phyloP scores from a whole-genome alignment of 2,329 filamentous ascomycete genomes.

The Ophiostoma australiae region DNA sequence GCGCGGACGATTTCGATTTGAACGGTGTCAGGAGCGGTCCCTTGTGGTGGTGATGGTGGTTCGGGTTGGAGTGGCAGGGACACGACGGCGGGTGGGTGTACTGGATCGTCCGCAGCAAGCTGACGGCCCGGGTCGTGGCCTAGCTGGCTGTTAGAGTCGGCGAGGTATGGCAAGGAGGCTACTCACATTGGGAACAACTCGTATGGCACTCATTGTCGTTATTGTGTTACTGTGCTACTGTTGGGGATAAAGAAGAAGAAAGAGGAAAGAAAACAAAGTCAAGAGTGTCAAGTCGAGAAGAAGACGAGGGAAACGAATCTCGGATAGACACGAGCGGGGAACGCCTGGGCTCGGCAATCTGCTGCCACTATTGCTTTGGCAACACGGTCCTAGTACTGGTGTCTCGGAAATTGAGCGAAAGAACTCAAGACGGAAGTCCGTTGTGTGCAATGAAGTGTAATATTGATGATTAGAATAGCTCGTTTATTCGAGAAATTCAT shows the following conservation, averaged over 20 bases:
- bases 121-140: constrained; percentile 61
- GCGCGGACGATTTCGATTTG: constrained; percentile 38
- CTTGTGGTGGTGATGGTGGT: constrained; percentile 64
- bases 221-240: not conserved
- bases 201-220: constrained; percentile 28
- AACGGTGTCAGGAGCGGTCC: constrained; percentile 49
- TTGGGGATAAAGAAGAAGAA: not conserved
- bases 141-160: constrained; percentile 30
- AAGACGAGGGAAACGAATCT: not conserved
- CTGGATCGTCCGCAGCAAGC: constrained; percentile 81
- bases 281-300: not conserved
- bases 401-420: not conserved
- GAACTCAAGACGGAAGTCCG: constrained; percentile 1
- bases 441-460: not conserved
- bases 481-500: too few species aligned
- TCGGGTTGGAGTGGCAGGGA: constrained; percentile 88
- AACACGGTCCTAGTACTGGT: not conserved
- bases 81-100: constrained; percentile 82
- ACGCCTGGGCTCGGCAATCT: constrained; percentile 18
- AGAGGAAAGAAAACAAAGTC: not conserved
- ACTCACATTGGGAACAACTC: constrained; percentile 38
- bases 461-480: not conserved
- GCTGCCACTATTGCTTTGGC: not conserved
- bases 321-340: constrained; percentile 12
- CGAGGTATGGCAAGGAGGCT: too few species aligned